Percentiles rank a stretch among this genome's conserved stretches.
Conservation (phyloP, 106 monocot genomes). For the Ottelia alismoides region DNA sequence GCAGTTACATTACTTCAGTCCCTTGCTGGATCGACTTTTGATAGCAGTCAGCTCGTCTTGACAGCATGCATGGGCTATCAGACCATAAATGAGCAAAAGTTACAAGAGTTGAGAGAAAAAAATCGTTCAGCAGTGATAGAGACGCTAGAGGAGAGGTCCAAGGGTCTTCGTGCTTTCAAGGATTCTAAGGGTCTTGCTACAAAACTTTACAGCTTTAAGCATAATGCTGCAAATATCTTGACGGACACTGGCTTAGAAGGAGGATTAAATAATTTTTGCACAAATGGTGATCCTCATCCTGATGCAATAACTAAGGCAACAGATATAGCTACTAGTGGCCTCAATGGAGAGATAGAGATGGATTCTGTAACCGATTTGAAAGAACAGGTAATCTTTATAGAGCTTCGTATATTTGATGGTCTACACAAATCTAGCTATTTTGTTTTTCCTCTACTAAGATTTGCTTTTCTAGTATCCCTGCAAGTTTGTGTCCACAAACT, state of each 20-base stretch:
- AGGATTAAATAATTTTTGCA: constrained; percentile 12
- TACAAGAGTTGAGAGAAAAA: constrained; percentile 59
- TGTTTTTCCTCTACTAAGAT: no score
- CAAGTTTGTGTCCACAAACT: no score
- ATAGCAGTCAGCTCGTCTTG: constrained; percentile 89
- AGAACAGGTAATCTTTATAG: no score
- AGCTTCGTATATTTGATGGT: no score
- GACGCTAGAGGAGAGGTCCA: constrained; percentile 71
- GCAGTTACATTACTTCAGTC: constrained; percentile 88
- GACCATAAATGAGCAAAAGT: constrained; percentile 44
- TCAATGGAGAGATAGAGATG: constrained; percentile 30
- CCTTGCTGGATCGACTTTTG: constrained; percentile 91
- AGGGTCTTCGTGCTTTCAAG: constrained; percentile 45
- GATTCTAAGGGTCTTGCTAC: constrained; percentile 70
- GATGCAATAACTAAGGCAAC: constrained; percentile 16
- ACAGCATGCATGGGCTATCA: constrained; percentile 96
- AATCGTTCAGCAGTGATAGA: constrained; percentile 53
- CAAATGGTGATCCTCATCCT: constrained; percentile 24
- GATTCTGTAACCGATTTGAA: constrained; percentile 69
- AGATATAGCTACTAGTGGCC: constrained; percentile 26
- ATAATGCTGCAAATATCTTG: constrained; percentile 41
- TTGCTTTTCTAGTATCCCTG: no score
- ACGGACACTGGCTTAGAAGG: constrained; percentile 28
- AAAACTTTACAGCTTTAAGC: constrained; percentile 86
- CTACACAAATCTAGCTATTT: no score